Conservation (phyloP, 192 early-diverging fungal species). For the Spinellus fusiger region DNA sequence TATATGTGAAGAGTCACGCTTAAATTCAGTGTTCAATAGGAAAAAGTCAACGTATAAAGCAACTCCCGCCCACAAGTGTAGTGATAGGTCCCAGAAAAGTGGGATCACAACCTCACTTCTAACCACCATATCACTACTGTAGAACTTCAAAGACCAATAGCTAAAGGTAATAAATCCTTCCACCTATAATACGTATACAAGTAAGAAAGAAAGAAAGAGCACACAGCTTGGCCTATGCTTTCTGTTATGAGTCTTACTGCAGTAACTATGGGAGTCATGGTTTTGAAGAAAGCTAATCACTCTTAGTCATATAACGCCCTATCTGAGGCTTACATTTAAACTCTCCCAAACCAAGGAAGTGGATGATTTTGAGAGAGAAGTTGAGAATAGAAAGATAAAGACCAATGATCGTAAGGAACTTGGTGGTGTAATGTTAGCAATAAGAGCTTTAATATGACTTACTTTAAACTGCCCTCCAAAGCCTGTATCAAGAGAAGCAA, state of each 20-base stretch:
- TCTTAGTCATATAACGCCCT: too few species aligned
- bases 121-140: slow-evolving; percentile 13
- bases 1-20: slow-evolving; percentile 11
- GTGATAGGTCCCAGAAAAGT: slow-evolving; percentile 15
- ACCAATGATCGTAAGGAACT: slow-evolving; percentile 27
- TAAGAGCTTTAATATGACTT: background rate
- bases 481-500: background rate
- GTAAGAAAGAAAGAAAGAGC: too few species aligned
- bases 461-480: background rate
- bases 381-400: slow-evolving; percentile 9
- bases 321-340: background rate
- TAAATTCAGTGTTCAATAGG: slow-evolving; percentile 19
- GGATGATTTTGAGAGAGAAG: slow-evolving; percentile 12
- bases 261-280: too few species aligned
- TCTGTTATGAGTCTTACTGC: too few species aligned
- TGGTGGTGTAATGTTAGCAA: too few species aligned
- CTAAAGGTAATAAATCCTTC: slow-evolving; percentile 6
- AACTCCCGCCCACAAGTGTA: slow-evolving; percentile 24
- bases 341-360: background rate
- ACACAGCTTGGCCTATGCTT: too few species aligned
- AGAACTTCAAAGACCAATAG: slow-evolving; percentile 27
- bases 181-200: too few species aligned
- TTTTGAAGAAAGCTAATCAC: too few species aligned
- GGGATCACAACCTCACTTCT: background rate
- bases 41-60: slow-evolving; percentile 20